These are phyloP conservation scores for Rhodotorula diobovata DNA, from an alignment of 768 basidiomycete genomes.

Conservation along the genomic window DNA sequence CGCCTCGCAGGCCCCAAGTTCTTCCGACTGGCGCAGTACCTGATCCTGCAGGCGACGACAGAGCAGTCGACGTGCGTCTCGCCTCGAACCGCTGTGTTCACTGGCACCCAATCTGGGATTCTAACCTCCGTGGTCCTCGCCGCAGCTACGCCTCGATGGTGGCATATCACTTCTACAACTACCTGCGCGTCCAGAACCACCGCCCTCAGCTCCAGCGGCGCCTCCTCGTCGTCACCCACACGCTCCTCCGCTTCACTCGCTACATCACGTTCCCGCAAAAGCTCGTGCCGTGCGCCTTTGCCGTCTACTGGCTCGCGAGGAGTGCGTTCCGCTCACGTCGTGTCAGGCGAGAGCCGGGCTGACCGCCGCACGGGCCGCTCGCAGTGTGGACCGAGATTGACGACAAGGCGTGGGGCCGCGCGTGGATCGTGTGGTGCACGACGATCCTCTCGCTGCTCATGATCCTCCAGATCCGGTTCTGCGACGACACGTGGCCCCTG, in stretches of 20 bases:
- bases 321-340: neutral
- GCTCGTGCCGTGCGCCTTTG: slow-evolving; percentile 18
- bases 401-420: neutral
- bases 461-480: slow-evolving; percentile 20
- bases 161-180: slow-evolving; percentile 9
- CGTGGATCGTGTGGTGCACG: slow-evolving; percentile 25
- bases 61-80: slow-evolving; percentile 12
- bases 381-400: slow-evolving; percentile 29
- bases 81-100: neutral
- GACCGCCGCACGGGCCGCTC: neutral
- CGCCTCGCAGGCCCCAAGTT: slow-evolving; percentile 14
- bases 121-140: neutral
- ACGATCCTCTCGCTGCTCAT: slow-evolving; percentile 8
- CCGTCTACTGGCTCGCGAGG: slow-evolving; percentile 16
- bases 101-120: neutral
- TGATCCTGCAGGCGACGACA: slow-evolving; percentile 20
- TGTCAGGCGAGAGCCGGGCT: neutral
- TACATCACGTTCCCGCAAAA: slow-evolving; percentile 19
- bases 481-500: slow-evolving; percentile 10
- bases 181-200: slow-evolving; percentile 3
- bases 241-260: neutral
- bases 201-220: neutral
- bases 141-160: slow-evolving; percentile 21
- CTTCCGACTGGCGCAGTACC: slow-evolving; percentile 17
- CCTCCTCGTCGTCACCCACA: neutral